Evolutionary conservation across 805 yeast species (phyloP).

Genomic region (Alloascoidea africana): DNA sequence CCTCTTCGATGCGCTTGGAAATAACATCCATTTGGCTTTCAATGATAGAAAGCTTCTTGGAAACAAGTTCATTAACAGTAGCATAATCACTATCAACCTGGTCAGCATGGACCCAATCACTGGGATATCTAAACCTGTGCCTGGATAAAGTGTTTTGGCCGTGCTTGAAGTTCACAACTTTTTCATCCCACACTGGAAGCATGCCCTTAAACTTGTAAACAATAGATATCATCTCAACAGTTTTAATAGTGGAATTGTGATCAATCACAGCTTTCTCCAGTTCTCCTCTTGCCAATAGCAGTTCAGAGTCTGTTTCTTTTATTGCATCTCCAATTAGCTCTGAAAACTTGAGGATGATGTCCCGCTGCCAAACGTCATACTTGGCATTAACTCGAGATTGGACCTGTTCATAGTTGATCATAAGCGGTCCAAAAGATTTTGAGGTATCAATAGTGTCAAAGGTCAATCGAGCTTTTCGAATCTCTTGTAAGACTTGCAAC

Average conservation of each 20-base stretch:
- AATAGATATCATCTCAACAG: constrained; percentile 22
- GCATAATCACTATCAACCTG: constrained; percentile 39
- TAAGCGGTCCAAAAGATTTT: constrained; percentile 24
- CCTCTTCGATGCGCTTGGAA: constrained; percentile 24
- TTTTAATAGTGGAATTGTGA: constrained; percentile 22
- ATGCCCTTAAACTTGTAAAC: constrained; percentile 19
- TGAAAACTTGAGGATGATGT: constrained; percentile 26
- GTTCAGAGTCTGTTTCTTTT: constrained; percentile 14
- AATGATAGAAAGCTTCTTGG: constrained; percentile 21
- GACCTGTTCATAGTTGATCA: constrained; percentile 34
- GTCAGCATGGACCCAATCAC: constrained; percentile 44
- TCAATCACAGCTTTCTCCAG: constrained; percentile 23
- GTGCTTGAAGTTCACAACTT: constrained; percentile 11
- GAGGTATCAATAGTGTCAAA: constrained; percentile 35
- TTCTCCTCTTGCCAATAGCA: constrained; percentile 19
- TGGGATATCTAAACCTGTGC: constrained; percentile 28
- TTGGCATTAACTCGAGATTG: constrained; percentile 35
- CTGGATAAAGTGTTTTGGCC: constrained; percentile 28
- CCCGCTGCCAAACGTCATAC: constrained; percentile 44
- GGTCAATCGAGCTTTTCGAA: constrained; percentile 24
- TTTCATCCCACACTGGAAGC: constrained; percentile 11
- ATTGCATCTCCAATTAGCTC: constrained; percentile 19
- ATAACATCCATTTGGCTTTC: constrained; percentile 27
- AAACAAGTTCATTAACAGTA: constrained; percentile 24
- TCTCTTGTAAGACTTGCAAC: constrained; percentile 29